Evolutionary conservation across 2,329 filamentous ascomycete genomes (phyloP), one percentile per base, ranked within the genome.

Genomic region (Cordyceps fumosorosea): DNA sequence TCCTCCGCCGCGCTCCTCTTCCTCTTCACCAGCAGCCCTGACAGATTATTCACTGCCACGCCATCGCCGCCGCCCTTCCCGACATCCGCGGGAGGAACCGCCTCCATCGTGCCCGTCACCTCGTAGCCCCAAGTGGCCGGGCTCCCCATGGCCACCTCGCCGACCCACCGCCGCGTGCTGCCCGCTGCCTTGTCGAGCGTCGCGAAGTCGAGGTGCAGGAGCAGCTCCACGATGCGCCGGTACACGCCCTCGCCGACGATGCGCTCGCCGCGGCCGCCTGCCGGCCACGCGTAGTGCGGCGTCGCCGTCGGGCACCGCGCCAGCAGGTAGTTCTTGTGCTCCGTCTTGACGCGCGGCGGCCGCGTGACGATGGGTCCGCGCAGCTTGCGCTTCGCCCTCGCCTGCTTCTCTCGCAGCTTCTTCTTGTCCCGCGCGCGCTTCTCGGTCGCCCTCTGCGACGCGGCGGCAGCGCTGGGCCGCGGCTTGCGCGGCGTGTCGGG

Each of bases 161-260:
- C 80, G 50, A 86, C 79, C 89, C 90, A 95, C 59, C 88, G 84
- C 57, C 74, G 76, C 2, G 89, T 90, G 68, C 89, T 91, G 37
- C 79, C 78, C 1, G 76, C 77, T 0, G 88, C 86, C 54, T 88
- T 82, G 12, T 84, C 82, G 3, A 86, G 73, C 10, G 82, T 88
- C 1, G 84, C 80, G 72, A 95, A 95, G 71, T 92, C 89, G 0
- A 92, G 82, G 63, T 88, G 84, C 5, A 93, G 80, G 0, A 95
- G 78, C 11, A 91, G 75, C 66, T 91, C 89, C 22, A 85, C 80
- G 10, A 86, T 83, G 12, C 88, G 83, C 65, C 86, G 85, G 74
- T 91, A 92, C 55, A 82, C 80, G 29, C 78, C 76, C 24, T 88
- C 84, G 14, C 84, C 80, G 3, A 92, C 80, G 12, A 90, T 78